These are phyloP conservation scores for Urochloa ruziziensis DNA, from an alignment of 176 grass and related monocot species.

Conservation along the genomic window DNA sequence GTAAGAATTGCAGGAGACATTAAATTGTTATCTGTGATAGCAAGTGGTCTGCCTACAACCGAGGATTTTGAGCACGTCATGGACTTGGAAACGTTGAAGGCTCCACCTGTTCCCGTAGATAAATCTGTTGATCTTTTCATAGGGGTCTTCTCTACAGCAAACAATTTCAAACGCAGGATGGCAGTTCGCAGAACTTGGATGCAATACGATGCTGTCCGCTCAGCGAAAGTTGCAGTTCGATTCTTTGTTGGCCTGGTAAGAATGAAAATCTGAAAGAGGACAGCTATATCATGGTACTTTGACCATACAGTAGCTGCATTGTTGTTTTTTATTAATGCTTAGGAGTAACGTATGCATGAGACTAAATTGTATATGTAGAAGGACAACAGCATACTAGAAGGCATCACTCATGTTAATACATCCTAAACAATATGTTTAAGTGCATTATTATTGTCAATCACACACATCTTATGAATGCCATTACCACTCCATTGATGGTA, in stretches of 20 bases:
- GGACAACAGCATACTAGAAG: neutral
- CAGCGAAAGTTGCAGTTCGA: conserved; percentile 62
- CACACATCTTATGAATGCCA: neutral
- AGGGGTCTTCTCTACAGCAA: conserved; percentile 92
- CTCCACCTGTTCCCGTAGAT: conserved; percentile 60
- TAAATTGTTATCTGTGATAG: conserved; percentile 88
- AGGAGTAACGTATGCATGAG: neutral
- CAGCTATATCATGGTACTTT: neutral
- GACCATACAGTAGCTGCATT: neutral
- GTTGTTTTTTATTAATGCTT: conserved; percentile 1
- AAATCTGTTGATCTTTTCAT: conserved; percentile 77
- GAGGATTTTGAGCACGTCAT: conserved; percentile 91
- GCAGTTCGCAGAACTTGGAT: conserved; percentile 97
- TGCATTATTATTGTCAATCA: neutral
- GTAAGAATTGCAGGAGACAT: conserved; percentile 88
- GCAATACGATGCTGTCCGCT: conserved; percentile 90
- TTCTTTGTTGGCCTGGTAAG: conserved; percentile 99
- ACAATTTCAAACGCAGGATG: conserved; percentile 99
- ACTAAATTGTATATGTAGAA: conserved; percentile 12
- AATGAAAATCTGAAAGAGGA: neutral
- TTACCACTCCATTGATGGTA: neutral
- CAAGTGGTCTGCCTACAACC: conserved; percentile 92
- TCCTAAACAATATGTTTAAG: neutral
- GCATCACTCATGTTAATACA: neutral
- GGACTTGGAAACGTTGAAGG: conserved; percentile 74